Percentiles rank a stretch among this genome's conserved stretches.
Conservation (phyloP, 106 monocot genomes). For the Chionographis japonica region DNA sequence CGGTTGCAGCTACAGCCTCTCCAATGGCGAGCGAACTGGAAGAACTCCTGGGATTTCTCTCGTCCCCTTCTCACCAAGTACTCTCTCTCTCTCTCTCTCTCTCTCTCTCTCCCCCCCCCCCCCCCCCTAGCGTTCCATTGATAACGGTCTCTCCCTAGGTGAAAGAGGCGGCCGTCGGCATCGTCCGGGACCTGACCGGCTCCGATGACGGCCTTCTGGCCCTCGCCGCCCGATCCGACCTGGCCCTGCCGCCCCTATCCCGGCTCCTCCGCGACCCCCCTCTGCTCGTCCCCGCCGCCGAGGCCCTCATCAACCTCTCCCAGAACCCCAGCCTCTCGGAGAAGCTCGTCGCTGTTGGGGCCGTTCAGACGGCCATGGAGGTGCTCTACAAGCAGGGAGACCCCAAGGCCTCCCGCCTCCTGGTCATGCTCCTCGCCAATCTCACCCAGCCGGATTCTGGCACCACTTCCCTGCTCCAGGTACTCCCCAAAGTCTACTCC, state of each 20-base stretch:
- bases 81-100: neutral
- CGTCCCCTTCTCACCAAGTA: conserved; percentile 67
- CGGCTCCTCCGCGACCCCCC: conserved; percentile 34
- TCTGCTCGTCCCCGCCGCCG: conserved; percentile 43
- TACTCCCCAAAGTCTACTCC: neutral
- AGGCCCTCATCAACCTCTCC: conserved; percentile 83
- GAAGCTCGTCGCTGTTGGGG: conserved; percentile 42
- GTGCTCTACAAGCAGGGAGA: conserved; percentile 34
- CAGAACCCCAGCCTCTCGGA: conserved; percentile 40
- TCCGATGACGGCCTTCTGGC: conserved; percentile 48
- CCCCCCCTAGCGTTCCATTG: neutral
- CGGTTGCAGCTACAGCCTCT: neutral
- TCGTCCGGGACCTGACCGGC: conserved; percentile 77
- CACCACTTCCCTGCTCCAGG: conserved; percentile 71
- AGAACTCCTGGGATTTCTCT: conserved; percentile 76
- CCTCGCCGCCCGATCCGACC: conserved; percentile 38
- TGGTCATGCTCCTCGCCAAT: conserved; percentile 85
- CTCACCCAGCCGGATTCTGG: conserved; percentile 84
- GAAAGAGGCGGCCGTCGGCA: conserved; percentile 68
- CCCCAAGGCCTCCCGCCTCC: conserved; percentile 19
- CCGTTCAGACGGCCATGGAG: conserved; percentile 45
- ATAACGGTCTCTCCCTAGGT: conserved; percentile 25
- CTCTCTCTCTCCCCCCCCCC: neutral
- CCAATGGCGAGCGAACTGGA: conserved; percentile 76
- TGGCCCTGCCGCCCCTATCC: conserved; percentile 42